phyloP scores from a whole-genome alignment of 306 rosid genomes.

The Albizia julibrissin region DNA sequence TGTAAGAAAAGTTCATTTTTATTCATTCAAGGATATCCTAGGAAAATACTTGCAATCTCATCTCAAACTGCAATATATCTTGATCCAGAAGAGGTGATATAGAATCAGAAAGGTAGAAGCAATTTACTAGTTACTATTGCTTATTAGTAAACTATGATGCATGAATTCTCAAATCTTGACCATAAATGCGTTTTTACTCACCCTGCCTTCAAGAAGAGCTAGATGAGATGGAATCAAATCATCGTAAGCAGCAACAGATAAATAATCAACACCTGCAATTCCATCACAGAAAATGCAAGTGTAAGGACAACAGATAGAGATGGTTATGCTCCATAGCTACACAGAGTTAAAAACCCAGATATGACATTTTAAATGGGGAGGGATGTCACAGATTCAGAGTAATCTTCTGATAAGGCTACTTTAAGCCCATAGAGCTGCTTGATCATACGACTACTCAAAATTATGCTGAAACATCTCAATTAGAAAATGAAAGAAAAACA shows the following conservation, averaged over 20 bases:
- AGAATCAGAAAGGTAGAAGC: background rate
- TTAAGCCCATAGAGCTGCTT: conserved; percentile 20
- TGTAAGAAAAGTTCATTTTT: conserved; percentile 3
- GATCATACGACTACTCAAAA: conserved; percentile 10
- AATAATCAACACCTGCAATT: conserved; percentile 46
- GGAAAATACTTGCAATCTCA: conserved; percentile 18
- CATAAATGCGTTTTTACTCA: conserved; percentile 20
- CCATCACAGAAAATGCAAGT: background rate
- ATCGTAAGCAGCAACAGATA: conserved; percentile 48
- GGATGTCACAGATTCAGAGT: conserved; percentile 13
- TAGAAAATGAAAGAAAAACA: conserved; percentile 18
- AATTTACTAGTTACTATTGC: conserved; percentile 11
- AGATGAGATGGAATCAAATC: conserved; percentile 50
- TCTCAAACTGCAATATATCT: conserved; percentile 1
- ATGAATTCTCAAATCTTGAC: conserved; percentile 6
- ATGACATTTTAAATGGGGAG: conserved; percentile 1
- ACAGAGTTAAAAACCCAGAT: background rate
- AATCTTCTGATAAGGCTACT: conserved; percentile 16
- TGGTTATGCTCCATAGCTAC: background rate
- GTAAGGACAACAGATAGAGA: conserved; percentile 25
- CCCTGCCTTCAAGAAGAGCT: conserved; percentile 49
- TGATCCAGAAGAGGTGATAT: conserved; percentile 6
- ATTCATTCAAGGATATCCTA: conserved; percentile 16
- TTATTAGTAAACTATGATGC: background rate
- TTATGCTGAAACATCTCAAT: background rate